Evolutionary conservation across 345 rosid genomes (phyloP).

Genomic region (Viola odorata): DNA sequence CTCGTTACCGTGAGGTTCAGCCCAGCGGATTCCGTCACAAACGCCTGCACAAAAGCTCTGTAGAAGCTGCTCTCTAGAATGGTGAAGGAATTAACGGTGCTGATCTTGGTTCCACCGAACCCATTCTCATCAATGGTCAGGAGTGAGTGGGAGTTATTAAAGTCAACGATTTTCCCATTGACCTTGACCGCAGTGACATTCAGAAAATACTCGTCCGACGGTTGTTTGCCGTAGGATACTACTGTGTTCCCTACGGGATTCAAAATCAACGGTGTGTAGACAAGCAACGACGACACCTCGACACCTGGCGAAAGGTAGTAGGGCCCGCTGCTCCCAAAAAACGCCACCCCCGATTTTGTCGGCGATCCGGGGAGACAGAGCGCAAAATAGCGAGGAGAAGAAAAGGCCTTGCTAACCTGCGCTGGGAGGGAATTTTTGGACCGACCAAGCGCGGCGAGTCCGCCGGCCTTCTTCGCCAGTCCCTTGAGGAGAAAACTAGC

Average conservation of each 20-base stretch:
- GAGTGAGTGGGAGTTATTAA: not conserved
- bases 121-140: slow-evolving; percentile 11
- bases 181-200: slow-evolving; percentile 8
- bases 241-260: slow-evolving; percentile 22
- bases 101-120: slow-evolving; percentile 17
- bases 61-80: slow-evolving; percentile 12
- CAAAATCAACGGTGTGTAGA: slow-evolving; percentile 13
- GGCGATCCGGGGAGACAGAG: slow-evolving; percentile 20
- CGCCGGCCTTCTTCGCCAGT: too few relatives aligned
- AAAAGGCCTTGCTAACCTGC: slow-evolving; percentile 14
- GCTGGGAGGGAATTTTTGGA: too few relatives aligned
- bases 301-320: slow-evolving; percentile 15
- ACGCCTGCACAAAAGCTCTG: slow-evolving; percentile 1
- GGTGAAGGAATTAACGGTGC: slow-evolving; percentile 13
- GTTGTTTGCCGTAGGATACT: slow-evolving; percentile 14
- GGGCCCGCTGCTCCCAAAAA: slow-evolving; percentile 27
- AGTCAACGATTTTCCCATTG: slow-evolving; percentile 9
- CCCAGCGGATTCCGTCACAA: slow-evolving; percentile 11
- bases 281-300: slow-evolving; percentile 25
- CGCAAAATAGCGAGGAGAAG: slow-evolving; percentile 22
- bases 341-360: slow-evolving; percentile 8
- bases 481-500: too few relatives aligned
- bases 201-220: slow-evolving; percentile 21
- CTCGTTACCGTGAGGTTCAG: slow-evolving; percentile 9
- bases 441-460: too few relatives aligned